These are phyloP conservation scores for Seiridium unicorne DNA, from an alignment of 2,329 filamentous ascomycete genomes.

Conservation along the genomic window DNA sequence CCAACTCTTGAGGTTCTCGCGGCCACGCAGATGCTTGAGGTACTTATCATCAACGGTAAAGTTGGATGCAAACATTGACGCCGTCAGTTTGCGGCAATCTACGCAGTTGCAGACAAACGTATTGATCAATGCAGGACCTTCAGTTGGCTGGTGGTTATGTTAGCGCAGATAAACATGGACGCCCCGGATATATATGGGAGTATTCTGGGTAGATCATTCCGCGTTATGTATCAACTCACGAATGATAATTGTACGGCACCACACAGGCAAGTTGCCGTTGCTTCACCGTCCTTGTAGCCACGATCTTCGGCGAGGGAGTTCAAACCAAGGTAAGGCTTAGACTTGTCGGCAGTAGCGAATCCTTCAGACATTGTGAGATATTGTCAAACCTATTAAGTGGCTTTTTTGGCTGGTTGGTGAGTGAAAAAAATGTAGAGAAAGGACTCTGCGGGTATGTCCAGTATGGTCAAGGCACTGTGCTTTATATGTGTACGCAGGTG, in stretches of 20 bases:
- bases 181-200: not conserved
- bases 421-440: no score
- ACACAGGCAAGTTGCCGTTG: constrained; percentile 59
- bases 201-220: not conserved
- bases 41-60: constrained; percentile 46
- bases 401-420: no score
- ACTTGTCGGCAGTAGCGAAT: not conserved
- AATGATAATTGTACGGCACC: constrained; percentile 54
- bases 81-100: constrained; percentile 62
- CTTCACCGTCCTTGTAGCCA: constrained; percentile 42
- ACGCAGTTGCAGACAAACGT: constrained; percentile 59
- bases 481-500: no score
- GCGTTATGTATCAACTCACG: constrained; percentile 31
- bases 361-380: not conserved
- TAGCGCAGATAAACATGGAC: constrained; percentile 3
- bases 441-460: no score
- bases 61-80: constrained; percentile 61
- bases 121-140: constrained; percentile 41
- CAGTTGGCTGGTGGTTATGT: constrained; percentile 35
- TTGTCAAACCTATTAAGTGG: no score
- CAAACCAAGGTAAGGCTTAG: constrained; percentile 32
- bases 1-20: constrained; percentile 46
- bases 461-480: no score
- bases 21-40: constrained; percentile 49
- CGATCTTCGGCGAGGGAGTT: constrained; percentile 37